Conservation (phyloP, 164 flowering plant species). For the Aristolochia fimbriata region DNA sequence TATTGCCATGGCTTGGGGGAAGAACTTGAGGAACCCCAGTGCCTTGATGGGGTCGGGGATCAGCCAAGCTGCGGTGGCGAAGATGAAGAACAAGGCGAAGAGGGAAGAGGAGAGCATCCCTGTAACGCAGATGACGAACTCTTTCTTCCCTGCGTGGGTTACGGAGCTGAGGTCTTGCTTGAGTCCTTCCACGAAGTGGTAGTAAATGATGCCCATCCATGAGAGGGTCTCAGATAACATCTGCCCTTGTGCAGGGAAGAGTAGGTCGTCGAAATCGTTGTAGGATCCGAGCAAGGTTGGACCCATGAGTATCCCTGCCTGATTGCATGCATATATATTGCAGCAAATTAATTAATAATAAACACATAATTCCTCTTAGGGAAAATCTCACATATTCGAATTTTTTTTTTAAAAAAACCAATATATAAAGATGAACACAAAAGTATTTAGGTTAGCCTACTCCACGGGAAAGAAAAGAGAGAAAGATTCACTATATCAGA, state of each 20-base stretch:
- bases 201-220: slow-evolving; percentile 35
- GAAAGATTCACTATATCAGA: no score
- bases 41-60: slow-evolving; percentile 14
- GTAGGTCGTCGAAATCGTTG: slow-evolving; percentile 10
- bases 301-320: slow-evolving; percentile 48
- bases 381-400: neutral
- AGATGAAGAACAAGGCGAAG: neutral
- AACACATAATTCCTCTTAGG: no score
- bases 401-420: neutral
- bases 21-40: slow-evolving; percentile 16
- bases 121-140: slow-evolving; percentile 13
- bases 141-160: slow-evolving; percentile 25
- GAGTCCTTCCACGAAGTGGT: slow-evolving; percentile 40
- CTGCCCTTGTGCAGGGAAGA: slow-evolving; percentile 25
- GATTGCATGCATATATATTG: no score
- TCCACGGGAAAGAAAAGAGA: no score
- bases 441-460: no score
- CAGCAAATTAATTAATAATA: no score
- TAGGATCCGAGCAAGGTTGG: slow-evolving; percentile 38
- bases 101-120: slow-evolving; percentile 22
- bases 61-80: neutral
- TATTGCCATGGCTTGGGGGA: slow-evolving; percentile 21
- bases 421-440: no score
- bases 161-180: slow-evolving; percentile 33
- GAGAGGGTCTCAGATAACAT: slow-evolving; percentile 28